These are phyloP conservation scores for Vigna nakashimae DNA, from an alignment of 306 rosid species.

Conservation along the genomic window DNA sequence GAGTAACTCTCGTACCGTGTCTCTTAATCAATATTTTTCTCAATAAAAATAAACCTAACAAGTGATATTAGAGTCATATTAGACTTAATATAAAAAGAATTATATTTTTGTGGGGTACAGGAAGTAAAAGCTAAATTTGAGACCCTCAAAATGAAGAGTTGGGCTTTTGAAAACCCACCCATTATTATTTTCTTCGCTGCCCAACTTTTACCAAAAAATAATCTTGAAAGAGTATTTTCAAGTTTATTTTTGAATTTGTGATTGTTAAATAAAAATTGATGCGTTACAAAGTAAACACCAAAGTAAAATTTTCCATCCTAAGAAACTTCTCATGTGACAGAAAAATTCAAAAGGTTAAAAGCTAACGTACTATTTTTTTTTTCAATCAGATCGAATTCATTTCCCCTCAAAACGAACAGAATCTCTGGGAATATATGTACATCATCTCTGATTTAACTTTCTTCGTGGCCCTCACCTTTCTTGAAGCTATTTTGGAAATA, in stretches of 20 bases:
- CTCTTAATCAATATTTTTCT: no score
- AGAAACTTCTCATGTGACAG: no score
- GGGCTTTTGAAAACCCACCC: neutral
- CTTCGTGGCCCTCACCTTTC: neutral
- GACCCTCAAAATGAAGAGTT: neutral
- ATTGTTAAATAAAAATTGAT: no score
- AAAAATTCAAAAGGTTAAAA: neutral
- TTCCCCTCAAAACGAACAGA: neutral
- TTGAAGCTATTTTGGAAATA: slow-evolving; percentile 15
- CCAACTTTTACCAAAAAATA: no score
- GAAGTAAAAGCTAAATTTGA: neutral
- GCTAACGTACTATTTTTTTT: neutral
- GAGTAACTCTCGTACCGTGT: no score
- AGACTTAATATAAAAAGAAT: no score
- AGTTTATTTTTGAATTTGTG: no score
- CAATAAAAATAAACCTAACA: no score
- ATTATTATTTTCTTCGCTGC: neutral
- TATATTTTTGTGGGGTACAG: neutral
- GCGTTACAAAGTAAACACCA: no score
- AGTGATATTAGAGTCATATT: no score
- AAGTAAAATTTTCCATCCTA: no score
- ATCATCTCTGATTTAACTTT: neutral
- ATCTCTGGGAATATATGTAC: neutral
- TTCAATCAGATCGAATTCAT: neutral
- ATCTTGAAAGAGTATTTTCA: no score